These are phyloP conservation scores for Tuctoria greenei DNA, from an alignment of 176 grass and related monocot genomes.

Conservation along the genomic window DNA sequence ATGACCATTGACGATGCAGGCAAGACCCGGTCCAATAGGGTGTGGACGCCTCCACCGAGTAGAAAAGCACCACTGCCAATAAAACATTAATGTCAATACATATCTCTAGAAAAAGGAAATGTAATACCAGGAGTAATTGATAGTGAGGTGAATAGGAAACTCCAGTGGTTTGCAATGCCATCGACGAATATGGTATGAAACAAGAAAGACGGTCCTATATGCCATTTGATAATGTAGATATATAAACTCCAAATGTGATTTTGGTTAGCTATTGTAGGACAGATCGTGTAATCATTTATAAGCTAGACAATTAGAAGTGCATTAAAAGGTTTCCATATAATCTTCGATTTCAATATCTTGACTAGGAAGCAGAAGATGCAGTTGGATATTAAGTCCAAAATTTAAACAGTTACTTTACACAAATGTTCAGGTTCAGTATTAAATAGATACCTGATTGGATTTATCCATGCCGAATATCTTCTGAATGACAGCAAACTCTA, in stretches of 20 bases:
- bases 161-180: neutral
- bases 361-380: neutral
- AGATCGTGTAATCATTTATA: neutral
- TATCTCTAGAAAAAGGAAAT: conserved; percentile 8
- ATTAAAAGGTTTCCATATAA: neutral
- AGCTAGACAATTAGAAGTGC: neutral
- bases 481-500: conserved; percentile 92
- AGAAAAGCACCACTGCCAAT: conserved; percentile 73
- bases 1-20: conserved; percentile 77
- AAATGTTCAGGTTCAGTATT: conserved; percentile 15
- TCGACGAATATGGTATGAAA: neutral
- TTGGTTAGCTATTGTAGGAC: neutral
- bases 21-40: conserved; percentile 74
- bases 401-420: neutral
- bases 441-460: conserved; percentile 81
- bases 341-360: neutral
- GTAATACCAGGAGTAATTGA: neutral
- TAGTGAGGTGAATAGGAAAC: neutral
- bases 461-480: conserved; percentile 92
- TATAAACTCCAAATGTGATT: neutral
- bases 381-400: neutral
- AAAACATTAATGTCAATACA: neutral
- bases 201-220: neutral
- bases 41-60: conserved; percentile 80
- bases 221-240: neutral